Evolutionary conservation across 192 early-diverging fungal species (phyloP), one percentile per base, ranked within the genome.

Genomic region (Coemansia sp.): DNA sequence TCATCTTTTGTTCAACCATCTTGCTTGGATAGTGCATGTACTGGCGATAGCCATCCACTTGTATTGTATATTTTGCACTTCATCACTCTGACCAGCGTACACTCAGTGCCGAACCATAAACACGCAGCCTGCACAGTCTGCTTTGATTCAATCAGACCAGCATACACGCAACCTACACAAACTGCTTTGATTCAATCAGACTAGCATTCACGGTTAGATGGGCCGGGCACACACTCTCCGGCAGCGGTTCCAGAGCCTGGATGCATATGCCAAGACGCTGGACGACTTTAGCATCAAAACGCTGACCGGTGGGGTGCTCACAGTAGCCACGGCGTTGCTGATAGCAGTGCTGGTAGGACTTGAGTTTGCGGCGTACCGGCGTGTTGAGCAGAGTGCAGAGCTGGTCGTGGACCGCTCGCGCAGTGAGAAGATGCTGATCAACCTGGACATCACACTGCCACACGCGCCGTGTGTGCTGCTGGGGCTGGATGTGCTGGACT

Each of bases 241-340:
- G 0, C 65, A 65, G 22, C 70, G 61, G 22, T 64, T 91, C 58
- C 86, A 84, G 61, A 82, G 75, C 59, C 84, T 92, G 65, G 91
- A 94, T 59, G 89, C 86, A n/a, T 99, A 98, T 65, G 95, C 95
- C 11, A 99, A 99, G 69, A 94, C 95, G 2, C 82, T 96, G 19
- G 97, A 99, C 60, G 94, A 99, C 81, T 96, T 98, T 83, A 84
- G 87, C 52, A 81, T 90, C 17, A 88, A 90, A 68, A 96, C 94
- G 8, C 80, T 83, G 37, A 81, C 88, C 11, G 94, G 94, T 39
- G 94, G 90, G 12, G n/a, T 75, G 89, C 90, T 98, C 9, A 97
- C 95, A 1, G 75, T 98, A 9, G 76, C 88, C 37, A 88, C 89
- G 51, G 81, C 86, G 25, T 17, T 90, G 8, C 70, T 95, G 47